phyloP scores from a whole-genome alignment of 176 grass and related monocot species.

The Aegilops sharonensis region DNA sequence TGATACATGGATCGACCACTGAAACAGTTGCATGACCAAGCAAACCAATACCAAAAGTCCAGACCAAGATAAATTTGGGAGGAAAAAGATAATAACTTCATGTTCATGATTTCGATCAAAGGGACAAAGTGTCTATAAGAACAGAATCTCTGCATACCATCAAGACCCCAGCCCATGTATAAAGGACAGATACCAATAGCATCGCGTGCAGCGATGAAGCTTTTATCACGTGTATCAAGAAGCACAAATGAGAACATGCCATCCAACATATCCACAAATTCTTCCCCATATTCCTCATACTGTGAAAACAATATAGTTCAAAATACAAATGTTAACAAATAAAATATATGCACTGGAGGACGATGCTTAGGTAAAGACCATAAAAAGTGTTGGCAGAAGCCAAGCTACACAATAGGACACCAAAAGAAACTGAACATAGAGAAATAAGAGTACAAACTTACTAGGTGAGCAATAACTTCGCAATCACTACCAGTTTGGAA shows the following conservation, averaged over 20 bases:
- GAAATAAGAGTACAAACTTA: slow-evolving; percentile 41
- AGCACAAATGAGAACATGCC: slow-evolving; percentile 99
- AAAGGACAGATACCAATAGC: slow-evolving; percentile 95
- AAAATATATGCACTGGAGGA: neutral
- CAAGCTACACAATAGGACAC: neutral
- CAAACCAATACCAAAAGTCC: slow-evolving; percentile 8
- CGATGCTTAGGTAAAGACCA: neutral
- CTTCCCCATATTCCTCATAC: slow-evolving; percentile 99
- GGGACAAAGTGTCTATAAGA: slow-evolving; percentile 14
- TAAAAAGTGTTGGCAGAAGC: neutral
- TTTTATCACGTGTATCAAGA: slow-evolving; percentile 92
- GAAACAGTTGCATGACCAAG: slow-evolving; percentile 7
- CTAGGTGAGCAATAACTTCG: slow-evolving; percentile 98
- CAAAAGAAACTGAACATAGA: neutral
- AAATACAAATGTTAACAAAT: neutral
- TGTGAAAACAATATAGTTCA: slow-evolving; percentile 38
- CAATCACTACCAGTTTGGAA: slow-evolving; percentile 93
- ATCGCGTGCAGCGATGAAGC: slow-evolving; percentile 94
- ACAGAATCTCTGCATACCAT: slow-evolving; percentile 57
- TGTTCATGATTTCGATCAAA: neutral
- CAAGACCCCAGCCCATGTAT: slow-evolving; percentile 98
- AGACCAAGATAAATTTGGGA: neutral
- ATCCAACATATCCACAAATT: slow-evolving; percentile 94
- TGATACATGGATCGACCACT: neutral
- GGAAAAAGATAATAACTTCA: neutral